Evolutionary conservation across 2,329 filamentous ascomycete species (phyloP).

Genomic region (Parascedosporium putredinis): DNA sequence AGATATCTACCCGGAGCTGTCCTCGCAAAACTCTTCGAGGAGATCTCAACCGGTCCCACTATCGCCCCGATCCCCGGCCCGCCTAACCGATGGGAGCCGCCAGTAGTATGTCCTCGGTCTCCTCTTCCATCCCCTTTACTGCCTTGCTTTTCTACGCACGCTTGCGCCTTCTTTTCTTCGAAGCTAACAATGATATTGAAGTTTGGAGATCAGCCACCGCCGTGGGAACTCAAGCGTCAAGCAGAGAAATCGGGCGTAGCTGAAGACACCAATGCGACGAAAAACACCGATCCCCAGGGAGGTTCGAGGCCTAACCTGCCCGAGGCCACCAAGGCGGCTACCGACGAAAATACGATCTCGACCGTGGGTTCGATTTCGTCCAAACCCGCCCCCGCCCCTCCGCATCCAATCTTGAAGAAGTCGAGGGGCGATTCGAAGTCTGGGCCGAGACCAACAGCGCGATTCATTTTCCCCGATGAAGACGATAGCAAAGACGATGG

Average conservation of each 20-base stretch:
- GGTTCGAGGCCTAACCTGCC: constrained; percentile 7
- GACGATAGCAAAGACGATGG: constrained; percentile 23
- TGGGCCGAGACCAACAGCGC: constrained; percentile 47
- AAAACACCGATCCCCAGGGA: constrained; percentile 13
- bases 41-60: constrained; percentile 47
- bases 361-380: constrained; percentile 25
- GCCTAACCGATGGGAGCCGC: constrained; percentile 40
- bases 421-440: constrained; percentile 40
- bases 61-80: constrained; percentile 45
- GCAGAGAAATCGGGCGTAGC: constrained; percentile 14
- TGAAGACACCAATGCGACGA: neutral
- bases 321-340: neutral
- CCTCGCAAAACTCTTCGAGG: constrained; percentile 44
- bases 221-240: constrained; percentile 13
- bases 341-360: neutral
- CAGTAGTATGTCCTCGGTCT: constrained; percentile 23
- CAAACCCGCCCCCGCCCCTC: constrained; percentile 32
- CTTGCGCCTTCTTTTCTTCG: too few species aligned
- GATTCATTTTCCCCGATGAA: constrained; percentile 45
- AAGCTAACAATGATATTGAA: neutral
- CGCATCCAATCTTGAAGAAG: constrained; percentile 52
- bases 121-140: neutral
- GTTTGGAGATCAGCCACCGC: neutral
- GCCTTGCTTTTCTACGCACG: too few species aligned
- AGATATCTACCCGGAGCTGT: constrained; percentile 40